Evolutionary conservation across 2,329 filamentous ascomycete species (phyloP), one percentile per base, ranked within the genome.

Genomic region (Pleurostoma richardsiae): DNA sequence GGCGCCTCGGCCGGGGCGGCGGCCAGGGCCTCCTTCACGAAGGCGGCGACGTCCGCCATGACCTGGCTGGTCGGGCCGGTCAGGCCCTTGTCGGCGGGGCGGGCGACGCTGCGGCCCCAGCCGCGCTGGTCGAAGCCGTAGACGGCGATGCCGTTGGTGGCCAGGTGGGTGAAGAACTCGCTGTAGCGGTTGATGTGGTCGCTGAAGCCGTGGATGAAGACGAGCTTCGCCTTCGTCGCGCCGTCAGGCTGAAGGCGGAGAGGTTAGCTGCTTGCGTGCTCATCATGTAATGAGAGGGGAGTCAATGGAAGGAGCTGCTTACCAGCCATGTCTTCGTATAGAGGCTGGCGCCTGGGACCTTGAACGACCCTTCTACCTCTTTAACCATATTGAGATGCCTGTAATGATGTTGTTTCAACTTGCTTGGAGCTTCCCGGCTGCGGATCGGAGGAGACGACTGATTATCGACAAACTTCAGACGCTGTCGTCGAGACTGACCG

Each of bases 121-220:
- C 91, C 90, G 63, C 82, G 83, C 72, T 96, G 91, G 65, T 96
- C 91, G 63, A 91, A 88, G 51, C 81, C 77, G 59, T 86, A 80
- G 42, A 89, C 79, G 58, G 88, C 82, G 57, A 96, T 90, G 51
- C 86, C 88, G 45, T 77, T 77, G 8, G 73, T 69, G 27, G 86
- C 85, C 42, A 96, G 77, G 10, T 69, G 71, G 5, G 82, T 76
- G 68, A 94, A 92, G 59, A 96, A 78, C 46, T 77, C 75, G 60
- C 83, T 78, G 70, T 96, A 95, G 49, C 82, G 80, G 66, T 87
- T 83, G 64, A 87, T 72, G 66, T 95, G 89, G 66, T 96, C 91
- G 64, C 83, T 90, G 74, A 91, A 96, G 58, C 91, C 91, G 69
- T 96, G 91, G 52, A 96, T 71, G 66, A 95, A 87, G 57, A 94